Conservation (phyloP, 176 grass and related monocot species). For the Oryza glaberrima region DNA sequence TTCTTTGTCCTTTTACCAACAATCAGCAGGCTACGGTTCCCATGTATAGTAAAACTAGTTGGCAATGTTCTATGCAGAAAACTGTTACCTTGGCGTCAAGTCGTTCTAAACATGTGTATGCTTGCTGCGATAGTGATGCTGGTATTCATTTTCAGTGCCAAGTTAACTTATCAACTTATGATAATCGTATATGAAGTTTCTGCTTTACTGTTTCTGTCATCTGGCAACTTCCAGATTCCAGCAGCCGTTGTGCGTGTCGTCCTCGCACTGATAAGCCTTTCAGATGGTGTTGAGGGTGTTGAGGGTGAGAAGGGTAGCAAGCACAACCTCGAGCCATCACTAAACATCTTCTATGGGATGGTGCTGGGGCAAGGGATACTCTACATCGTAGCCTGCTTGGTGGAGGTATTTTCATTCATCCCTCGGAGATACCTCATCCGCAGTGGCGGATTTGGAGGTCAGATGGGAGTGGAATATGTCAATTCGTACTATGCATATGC, state of each 20-base stretch:
- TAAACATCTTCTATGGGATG: neutral
- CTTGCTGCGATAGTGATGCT: neutral
- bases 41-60: neutral
- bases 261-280: neutral
- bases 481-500: neutral
- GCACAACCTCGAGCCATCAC: neutral
- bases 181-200: neutral
- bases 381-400: neutral
- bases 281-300: too few species aligned
- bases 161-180: neutral
- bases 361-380: neutral
- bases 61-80: neutral
- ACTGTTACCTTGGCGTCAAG: neutral
- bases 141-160: neutral
- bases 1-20: neutral
- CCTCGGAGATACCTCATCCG: neutral
- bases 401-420: neutral
- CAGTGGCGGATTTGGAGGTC: neutral
- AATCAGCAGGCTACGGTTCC: neutral
- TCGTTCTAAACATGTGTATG: neutral
- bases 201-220: neutral
- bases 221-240: conserved; percentile 21
- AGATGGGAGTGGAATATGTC: neutral
- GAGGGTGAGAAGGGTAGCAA: too few species aligned
- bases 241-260: neutral